Evolutionary conservation across 306 rosid species (phyloP), one percentile per base, ranked within the genome.

Genomic region (Boehmeria nivea): DNA sequence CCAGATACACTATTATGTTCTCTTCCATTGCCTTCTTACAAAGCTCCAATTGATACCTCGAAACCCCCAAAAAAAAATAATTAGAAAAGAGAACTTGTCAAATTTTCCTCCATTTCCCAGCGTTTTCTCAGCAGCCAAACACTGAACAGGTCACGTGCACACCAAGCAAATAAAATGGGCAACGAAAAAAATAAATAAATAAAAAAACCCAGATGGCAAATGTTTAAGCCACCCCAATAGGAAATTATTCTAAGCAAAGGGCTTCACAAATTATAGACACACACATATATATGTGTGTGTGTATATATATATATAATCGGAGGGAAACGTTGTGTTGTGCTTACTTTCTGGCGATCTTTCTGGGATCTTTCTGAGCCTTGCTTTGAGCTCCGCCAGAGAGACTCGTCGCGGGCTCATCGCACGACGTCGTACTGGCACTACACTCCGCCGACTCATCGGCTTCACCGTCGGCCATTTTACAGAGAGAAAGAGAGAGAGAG

Each of bases 1-100:
- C 98, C 65, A 90, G 64, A 72, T 82, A 90, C 50, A 90, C 95
- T 59, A 90, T 80, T 58, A 80, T 72, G 66, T 90, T 90, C 80
- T 90, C 98, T 73, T 87, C 83, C 79, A 80, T 20, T 54, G 98
- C 98, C 68, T 70, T 82, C 75, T 78, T 64, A 76, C 95, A 87
- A 21, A 90, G 74, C 47, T 82, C 95, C 81, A 82, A 59, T 42
- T 90, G 95, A 55, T 87, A 90, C 81, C 98, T 90, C n/a, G n/a
- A n/a, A n/a, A n/a, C n/a, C 69, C 45, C 51, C 40, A 73, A 60
- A 37, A 36, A 61, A 47, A 19, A 15, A 16, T 43, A 46, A 48
- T 9, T 20, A 36, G 40, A 1, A 12, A 16, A 70, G 39, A n/a
- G n/a, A n/a, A n/a, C n/a, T n/a, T n/a, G n/a, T n/a, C n/a, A n/a